These are phyloP conservation scores for Graphium sp. DNA, from an alignment of 2,329 filamentous ascomycete genomes.

Conservation along the genomic window DNA sequence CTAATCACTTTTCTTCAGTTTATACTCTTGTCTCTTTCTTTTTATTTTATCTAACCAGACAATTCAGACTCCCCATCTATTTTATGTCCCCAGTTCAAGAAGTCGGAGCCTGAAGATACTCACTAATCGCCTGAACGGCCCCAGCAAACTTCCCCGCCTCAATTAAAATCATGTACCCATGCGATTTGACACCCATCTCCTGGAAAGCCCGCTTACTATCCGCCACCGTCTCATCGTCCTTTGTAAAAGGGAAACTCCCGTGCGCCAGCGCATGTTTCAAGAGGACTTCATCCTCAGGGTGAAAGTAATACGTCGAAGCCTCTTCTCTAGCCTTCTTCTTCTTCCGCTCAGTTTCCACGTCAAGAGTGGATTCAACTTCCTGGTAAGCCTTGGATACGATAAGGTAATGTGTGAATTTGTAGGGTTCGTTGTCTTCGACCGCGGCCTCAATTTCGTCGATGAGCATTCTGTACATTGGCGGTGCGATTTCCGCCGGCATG, in stretches of 20 bases:
- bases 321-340: slow-evolving; percentile 45
- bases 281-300: slow-evolving; percentile 85
- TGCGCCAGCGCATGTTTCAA: slow-evolving; percentile 56
- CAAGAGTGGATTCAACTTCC: slow-evolving; percentile 69
- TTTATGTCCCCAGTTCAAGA: no score
- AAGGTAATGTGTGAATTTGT: slow-evolving; percentile 84
- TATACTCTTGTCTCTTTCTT: no score
- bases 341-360: slow-evolving; percentile 39
- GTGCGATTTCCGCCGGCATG: slow-evolving; percentile 83
- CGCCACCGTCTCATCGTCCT: slow-evolving; percentile 62
- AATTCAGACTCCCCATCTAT: no score
- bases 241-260: slow-evolving; percentile 62
- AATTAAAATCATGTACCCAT: slow-evolving; percentile 74
- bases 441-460: slow-evolving; percentile 81
- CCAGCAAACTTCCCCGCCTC: slow-evolving; percentile 60
- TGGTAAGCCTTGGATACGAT: slow-evolving; percentile 84
- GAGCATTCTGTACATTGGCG: slow-evolving; percentile 90
- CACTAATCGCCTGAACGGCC: slow-evolving; percentile 58
- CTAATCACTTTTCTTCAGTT: no score
- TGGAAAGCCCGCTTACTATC: slow-evolving; percentile 93
- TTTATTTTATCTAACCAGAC: no score
- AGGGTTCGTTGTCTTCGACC: slow-evolving; percentile 79
- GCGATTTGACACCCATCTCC: slow-evolving; percentile 74
- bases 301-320: slow-evolving; percentile 68
- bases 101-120: no score